Conservation (phyloP, 441 rosid genomes). For the Dalechampia spathulata region DNA sequence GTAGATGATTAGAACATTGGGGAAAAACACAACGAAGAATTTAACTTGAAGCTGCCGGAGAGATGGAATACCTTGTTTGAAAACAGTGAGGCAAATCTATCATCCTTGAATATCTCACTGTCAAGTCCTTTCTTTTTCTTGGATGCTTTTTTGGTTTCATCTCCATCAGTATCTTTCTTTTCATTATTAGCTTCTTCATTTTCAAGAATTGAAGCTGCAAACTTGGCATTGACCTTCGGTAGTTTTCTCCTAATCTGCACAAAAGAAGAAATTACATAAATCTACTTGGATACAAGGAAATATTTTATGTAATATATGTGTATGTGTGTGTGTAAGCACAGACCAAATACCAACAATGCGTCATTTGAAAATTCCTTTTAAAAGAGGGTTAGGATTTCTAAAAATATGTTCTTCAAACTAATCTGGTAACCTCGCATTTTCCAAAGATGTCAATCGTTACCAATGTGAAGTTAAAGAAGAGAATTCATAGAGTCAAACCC, state of each 20-base stretch:
- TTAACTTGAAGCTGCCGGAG: neutral
- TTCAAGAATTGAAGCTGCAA: conserved; percentile 46
- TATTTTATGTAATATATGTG: neutral
- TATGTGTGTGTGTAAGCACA: too few species aligned
- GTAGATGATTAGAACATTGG: neutral
- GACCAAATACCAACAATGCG: too few species aligned
- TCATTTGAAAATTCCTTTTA: too few species aligned
- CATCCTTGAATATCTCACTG: conserved; percentile 43
- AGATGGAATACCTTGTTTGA: conserved; percentile 42
- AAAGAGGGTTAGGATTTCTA: neutral
- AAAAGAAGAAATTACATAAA: conserved; percentile 11
- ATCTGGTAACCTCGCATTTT: too few species aligned
- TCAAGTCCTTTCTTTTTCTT: conserved; percentile 69
- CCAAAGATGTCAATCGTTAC: too few species aligned
- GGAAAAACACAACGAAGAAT: neutral
- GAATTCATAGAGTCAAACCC: too few species aligned
- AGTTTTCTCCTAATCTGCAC: conserved; percentile 54
- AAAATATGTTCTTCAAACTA: neutral
- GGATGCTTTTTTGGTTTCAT: conserved; percentile 48
- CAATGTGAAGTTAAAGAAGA: too few species aligned
- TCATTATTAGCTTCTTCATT: conserved; percentile 49
- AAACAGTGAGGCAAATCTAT: conserved; percentile 50
- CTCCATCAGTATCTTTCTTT: conserved; percentile 35
- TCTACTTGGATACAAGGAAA: neutral
- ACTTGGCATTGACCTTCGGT: conserved; percentile 63